Conservation (phyloP, 768 basidiomycete genomes). For the Suillus tomentosus region DNA sequence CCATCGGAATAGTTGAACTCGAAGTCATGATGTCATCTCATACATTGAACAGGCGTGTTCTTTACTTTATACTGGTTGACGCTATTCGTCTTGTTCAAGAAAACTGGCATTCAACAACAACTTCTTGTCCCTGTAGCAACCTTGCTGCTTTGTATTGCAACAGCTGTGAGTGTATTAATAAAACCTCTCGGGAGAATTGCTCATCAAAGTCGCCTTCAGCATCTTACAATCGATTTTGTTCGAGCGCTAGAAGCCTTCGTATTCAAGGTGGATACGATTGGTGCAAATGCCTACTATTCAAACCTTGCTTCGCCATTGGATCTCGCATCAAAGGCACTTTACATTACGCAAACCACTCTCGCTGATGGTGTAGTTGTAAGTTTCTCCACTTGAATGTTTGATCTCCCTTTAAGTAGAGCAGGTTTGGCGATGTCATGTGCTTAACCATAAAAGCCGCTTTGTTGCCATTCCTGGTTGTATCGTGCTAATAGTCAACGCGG, state of each 20-base stretch:
- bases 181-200: background rate
- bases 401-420: background rate
- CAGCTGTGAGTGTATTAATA: background rate
- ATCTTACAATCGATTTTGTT: background rate
- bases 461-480: conserved; percentile 1
- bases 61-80: conserved; percentile 3
- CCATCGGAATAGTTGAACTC: background rate
- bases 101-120: conserved; percentile 2
- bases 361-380: conserved; percentile 4
- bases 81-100: background rate
- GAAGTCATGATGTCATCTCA: background rate
- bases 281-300: conserved; percentile 1
- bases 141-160: background rate
- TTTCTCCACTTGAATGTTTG: background rate
- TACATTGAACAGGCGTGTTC: background rate
- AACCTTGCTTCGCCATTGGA: conserved; percentile 4
- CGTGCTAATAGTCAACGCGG: background rate
- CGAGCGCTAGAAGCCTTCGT: background rate
- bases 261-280: background rate
- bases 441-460: background rate
- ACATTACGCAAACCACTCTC: conserved; percentile 1
- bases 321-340: conserved; percentile 4
- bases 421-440: conserved; percentile 4
- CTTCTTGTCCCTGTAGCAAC: background rate
- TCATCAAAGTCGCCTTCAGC: background rate